Base-by-base conservation (phyloP, 2,329 filamentous ascomycete species). In the Thelonectria blattea region DNA sequence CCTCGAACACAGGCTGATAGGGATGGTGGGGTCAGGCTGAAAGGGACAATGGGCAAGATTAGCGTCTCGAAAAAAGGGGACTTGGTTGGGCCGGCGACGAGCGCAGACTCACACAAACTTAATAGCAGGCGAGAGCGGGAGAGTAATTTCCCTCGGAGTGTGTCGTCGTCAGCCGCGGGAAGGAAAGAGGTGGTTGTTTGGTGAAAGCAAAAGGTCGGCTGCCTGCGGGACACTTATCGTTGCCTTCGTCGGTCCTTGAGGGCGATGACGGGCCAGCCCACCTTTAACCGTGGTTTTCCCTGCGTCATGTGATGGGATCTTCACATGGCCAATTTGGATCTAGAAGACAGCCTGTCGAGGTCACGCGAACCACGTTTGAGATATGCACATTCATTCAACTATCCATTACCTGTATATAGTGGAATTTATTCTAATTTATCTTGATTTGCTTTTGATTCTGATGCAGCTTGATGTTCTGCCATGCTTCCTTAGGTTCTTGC, bases 261-360 rank as follows among this genome's bases (percentile, higher is more conserved):
- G 60, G 58, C 65, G 71, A 75, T 75, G 73, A 75, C 73, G 72
- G 72, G 73, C 70, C 73, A 69, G 50, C 60, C 55, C 51, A 17
- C n/a, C 27, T 64, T 73, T 72, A 70, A 51, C 67, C 69, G 73
- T 51, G 37, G 61, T 66, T 73, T 60, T 67, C 27, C 71, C 72
- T 65, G 12, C 20, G 37, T 74, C 74, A 74, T 72, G 72, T 75
- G 74, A 75, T 62, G 66, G 61, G 64, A 62, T 64, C 61, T 64
- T 65, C 68, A 69, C 65, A 69, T 64, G 63, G 68, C 45, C 57
- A 51, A 42, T 34, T 32, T 53, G 42, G 50, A 50, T 49, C 48
- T 49, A 20, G 32, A n/a, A 14, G 52, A 32, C 30, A 10, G 22
- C 8, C 24, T 27, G 22, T 30, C 17, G 20, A 6, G 22, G 12